Evolutionary conservation across 2,329 filamentous ascomycete genomes (phyloP), one percentile per base, ranked within the genome.

Genomic region (Seiridium unicorne): DNA sequence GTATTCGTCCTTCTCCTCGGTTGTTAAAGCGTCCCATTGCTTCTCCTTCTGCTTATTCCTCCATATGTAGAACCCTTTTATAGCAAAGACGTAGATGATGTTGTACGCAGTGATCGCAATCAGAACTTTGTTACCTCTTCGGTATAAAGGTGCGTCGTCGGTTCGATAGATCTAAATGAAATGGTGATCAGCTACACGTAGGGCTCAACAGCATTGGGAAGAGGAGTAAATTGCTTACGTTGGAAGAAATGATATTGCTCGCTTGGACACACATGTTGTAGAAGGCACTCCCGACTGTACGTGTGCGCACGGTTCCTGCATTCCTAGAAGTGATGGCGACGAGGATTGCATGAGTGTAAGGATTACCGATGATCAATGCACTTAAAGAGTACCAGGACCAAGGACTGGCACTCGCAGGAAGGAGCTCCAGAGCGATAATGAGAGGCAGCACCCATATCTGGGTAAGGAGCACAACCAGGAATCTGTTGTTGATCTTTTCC

Each of bases 291-390:
- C 83, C 82, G 9, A 89, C 84, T 0, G 87, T 85, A 3, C 87
- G 75, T 0, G 86, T 89, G 2, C 85, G 79, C 1, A 89, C 86
- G 2, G 81, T 80, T 35, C 85, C 85, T 1, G 85, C 81, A 66
- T 89, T 89, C 56, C 85, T 80, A 3, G 84, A 86, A 1, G 81
- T 86, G 72, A 85, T 83, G 0, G 81, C 84, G 0, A 88, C 86
- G 11, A 81, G 69, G 10, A 73, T 73, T 0, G 72, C 66, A 34
- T 75, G 72, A 1, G 72, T 61, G 62, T 84, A 85, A 0, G 83
- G 82, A 57, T 79, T 81, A 0, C 77, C 78, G 1, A 83, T 69
- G 1, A 83, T 64, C 2, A 82, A 68, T 0, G 74, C 78, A 0
- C 77, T 74, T 0, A 82, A 63, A 0, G 76, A 77, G 59, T 80